phyloP scores from a whole-genome alignment of 306 rosid species.

The Dicorynia guianensis region DNA sequence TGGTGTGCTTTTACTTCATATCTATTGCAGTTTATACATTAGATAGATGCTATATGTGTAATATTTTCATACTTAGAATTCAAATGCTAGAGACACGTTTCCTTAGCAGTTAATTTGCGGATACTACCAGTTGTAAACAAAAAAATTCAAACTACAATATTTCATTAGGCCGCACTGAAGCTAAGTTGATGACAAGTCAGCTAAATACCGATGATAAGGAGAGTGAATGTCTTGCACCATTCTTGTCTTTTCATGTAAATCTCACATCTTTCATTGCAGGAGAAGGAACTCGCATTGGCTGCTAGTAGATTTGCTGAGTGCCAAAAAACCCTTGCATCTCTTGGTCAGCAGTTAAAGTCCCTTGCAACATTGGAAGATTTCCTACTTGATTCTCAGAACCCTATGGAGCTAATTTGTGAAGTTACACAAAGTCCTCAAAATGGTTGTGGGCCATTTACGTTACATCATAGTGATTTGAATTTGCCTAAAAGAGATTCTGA shows the following conservation, averaged over 20 bases:
- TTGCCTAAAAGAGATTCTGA: slow-evolving; percentile 38
- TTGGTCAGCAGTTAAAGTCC: slow-evolving; percentile 68
- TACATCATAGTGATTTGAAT: slow-evolving; percentile 34
- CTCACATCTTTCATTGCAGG: slow-evolving; percentile 59
- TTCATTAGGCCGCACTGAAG: not conserved
- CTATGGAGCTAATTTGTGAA: slow-evolving; percentile 37
- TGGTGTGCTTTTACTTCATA: not conserved
- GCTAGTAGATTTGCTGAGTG: slow-evolving; percentile 72
- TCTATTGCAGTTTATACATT: not conserved
- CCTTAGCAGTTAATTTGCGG: not conserved
- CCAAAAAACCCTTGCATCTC: slow-evolving; percentile 84
- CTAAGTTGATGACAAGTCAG: slow-evolving; percentile 8
- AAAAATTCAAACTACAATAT: not conserved
- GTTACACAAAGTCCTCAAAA: slow-evolving; percentile 35
- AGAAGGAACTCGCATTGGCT: slow-evolving; percentile 75
- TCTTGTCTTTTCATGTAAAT: slow-evolving; percentile 1
- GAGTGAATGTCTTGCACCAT: not conserved
- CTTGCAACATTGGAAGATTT: slow-evolving; percentile 78
- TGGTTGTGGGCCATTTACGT: slow-evolving; percentile 39
- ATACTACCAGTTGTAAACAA: not conserved
- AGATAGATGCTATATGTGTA: not conserved
- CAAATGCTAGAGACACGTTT: not conserved
- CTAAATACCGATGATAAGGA: not conserved
- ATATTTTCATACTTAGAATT: not conserved
- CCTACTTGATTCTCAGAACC: slow-evolving; percentile 59